Evolutionary conservation across 2,329 filamentous ascomycete species (phyloP).

Genomic region (Cryphonectria japonica): DNA sequence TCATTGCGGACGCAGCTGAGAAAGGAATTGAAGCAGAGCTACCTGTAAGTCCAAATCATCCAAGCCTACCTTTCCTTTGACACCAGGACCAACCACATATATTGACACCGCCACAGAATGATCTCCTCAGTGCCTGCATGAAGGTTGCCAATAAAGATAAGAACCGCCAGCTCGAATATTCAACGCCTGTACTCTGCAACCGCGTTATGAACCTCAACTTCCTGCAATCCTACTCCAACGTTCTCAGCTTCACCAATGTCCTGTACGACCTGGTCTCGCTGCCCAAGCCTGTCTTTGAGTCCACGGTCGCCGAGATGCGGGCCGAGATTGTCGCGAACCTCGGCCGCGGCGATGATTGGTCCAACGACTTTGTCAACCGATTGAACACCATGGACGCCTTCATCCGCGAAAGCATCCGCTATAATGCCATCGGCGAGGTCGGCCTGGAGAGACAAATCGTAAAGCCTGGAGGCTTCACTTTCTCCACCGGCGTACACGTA

Average conservation of each 20-base stretch:
- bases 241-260: conserved; percentile 8
- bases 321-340: neutral
- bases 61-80: neutral
- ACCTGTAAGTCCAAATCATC: neutral
- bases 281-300: conserved; percentile 5
- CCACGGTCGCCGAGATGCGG: neutral
- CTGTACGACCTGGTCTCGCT: conserved; percentile 7
- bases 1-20: conserved; percentile 6
- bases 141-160: conserved; percentile 6
- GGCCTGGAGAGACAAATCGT: conserved; percentile 4
- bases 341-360: conserved; percentile 8
- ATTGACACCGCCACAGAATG: conserved; percentile 2
- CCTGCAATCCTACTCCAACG: conserved; percentile 15
- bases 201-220: conserved; percentile 13
- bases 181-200: neutral
- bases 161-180: conserved; percentile 2
- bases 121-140: conserved; percentile 7
- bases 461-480: conserved; percentile 10
- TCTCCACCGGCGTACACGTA: conserved; percentile 10
- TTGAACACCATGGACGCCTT: conserved; percentile 4
- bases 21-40: conserved; percentile 8
- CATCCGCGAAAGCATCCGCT: conserved; percentile 16
- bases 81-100: neutral
- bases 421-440: conserved; percentile 9
- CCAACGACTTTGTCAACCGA: conserved; percentile 1